Conservation (phyloP, 1,284 basidiomycete species). For the Ustilago bromivora region DNA sequence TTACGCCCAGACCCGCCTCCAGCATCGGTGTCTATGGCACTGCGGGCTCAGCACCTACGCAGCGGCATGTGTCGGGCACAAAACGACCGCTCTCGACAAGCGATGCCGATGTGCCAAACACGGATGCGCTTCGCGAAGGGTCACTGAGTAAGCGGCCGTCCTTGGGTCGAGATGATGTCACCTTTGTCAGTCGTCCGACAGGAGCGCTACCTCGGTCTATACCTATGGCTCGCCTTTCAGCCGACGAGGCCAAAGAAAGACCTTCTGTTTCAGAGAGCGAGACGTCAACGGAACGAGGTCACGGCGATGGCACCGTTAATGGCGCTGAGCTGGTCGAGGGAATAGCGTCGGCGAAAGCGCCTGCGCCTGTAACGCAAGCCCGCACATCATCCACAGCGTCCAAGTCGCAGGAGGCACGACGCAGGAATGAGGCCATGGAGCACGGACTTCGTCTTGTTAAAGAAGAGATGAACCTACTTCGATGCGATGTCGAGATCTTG, state of each 20-base stretch:
- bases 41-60: not conserved
- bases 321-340: not conserved
- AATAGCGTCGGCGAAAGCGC: not conserved
- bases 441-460: conserved; percentile 33
- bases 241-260: conserved; percentile 16
- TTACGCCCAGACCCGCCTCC: conserved; percentile 20
- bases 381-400: conserved; percentile 39
- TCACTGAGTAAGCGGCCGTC: conserved; percentile 36
- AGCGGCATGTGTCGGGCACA: conserved; percentile 27
- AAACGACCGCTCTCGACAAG: conserved; percentile 27
- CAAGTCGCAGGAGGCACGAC: conserved; percentile 38
- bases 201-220: conserved; percentile 16
- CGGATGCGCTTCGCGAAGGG: conserved; percentile 8
- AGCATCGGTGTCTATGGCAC: conserved; percentile 20
- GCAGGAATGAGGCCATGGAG: conserved; percentile 41
- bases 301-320: conserved; percentile 8
- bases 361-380: conserved; percentile 24
- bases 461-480: conserved; percentile 40
- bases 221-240: conserved; percentile 15
- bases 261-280: conserved; percentile 41
- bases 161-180: conserved; percentile 12
- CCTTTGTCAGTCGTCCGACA: not conserved
- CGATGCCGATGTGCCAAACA: conserved; percentile 6
- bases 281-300: conserved; percentile 36
- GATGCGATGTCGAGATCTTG: conserved; percentile 35